Evolutionary conservation across 106 monocot species (phyloP), one percentile per base, ranked within the genome.

Genomic region (Phalaenopsis equestris): DNA sequence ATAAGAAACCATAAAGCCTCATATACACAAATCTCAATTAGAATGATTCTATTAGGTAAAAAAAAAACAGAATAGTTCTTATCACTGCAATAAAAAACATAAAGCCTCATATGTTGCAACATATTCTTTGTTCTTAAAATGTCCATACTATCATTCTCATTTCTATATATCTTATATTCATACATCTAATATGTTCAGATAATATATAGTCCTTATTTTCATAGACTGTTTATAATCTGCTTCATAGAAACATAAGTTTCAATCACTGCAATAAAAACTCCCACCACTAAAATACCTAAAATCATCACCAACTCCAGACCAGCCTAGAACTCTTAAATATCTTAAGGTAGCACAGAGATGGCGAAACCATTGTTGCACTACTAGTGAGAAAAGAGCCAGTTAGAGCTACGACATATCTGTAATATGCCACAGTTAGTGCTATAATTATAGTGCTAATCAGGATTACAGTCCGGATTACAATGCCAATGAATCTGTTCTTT

Each of bases 271-370:
- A 92, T 79, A 17, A 77, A 57, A 19, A 77, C 64, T 6, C 93
- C 96, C 74, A 86, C 39, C 37, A 78, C 36, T 56, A 87, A 77
- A 24, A 96, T 91, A 39, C 39, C 79, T 3, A 86, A 23, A 38
- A 91, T 80, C 43, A 65, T 14, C 2, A 81, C 72, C 1, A 82
- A 21, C 72, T 96, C 91, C 9, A 80, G 5, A 6, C 87, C 73
- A 47, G 61, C 46, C 42, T 49, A 1, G 77, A 84, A 18, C 9
- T 38, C 81, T 72, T 89, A 55, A 89, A 89, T 39, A 96, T 88
- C 88, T 89, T 93, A 18, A 96, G 84, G 80, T 96, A 96, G 75
- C 96, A 96, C 12, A 82, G 17, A 79, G 90, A 86, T 24, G 91
- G 91, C 21, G 88, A 45, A n/a, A 91, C 3, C 18, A 91, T 80